Percentiles rank a stretch among this genome's conserved stretches.
Conservation (phyloP, 148 eudicot genomes). For the Nyssa sinensis region DNA sequence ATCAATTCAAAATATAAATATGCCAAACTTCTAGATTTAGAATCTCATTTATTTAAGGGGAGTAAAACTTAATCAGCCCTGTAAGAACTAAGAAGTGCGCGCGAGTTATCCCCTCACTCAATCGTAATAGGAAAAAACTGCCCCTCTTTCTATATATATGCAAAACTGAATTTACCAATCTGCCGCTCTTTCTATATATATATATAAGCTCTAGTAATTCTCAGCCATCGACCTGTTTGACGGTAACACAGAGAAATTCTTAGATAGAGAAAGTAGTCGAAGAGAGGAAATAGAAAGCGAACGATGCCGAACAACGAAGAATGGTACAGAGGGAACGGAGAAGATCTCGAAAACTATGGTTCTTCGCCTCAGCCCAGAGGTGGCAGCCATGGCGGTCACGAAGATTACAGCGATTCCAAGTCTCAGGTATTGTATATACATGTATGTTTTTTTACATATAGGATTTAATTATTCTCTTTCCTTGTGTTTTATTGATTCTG, state of each 20-base stretch:
- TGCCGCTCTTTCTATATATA: too few relatives aligned
- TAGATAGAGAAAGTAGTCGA: conserved; percentile 8
- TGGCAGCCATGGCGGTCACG: conserved; percentile 33
- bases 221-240: too few relatives aligned
- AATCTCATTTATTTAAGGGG: too few relatives aligned
- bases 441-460: neutral
- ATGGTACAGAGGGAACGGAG: conserved; percentile 49
- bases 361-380: conserved; percentile 39
- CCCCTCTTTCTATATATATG: too few relatives aligned
- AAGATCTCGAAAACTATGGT: conserved; percentile 28
- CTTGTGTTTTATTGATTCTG: neutral
- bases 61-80: too few relatives aligned
- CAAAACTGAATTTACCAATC: too few relatives aligned
- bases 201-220: neutral
- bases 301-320: conserved; percentile 56
- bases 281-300: neutral
- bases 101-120: too few relatives aligned
- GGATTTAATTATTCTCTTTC: neutral
- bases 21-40: too few relatives aligned
- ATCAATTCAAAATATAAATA: too few relatives aligned
- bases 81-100: too few relatives aligned
- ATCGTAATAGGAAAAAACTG: neutral
- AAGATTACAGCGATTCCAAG: conserved; percentile 43
- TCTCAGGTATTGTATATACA: conserved; percentile 33
- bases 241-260: neutral